Percentiles rank a stretch among this genome's conserved stretches.
phyloP scores from a whole-genome alignment of 2,329 filamentous ascomycete genomes.

The Trichoderma gracile region DNA sequence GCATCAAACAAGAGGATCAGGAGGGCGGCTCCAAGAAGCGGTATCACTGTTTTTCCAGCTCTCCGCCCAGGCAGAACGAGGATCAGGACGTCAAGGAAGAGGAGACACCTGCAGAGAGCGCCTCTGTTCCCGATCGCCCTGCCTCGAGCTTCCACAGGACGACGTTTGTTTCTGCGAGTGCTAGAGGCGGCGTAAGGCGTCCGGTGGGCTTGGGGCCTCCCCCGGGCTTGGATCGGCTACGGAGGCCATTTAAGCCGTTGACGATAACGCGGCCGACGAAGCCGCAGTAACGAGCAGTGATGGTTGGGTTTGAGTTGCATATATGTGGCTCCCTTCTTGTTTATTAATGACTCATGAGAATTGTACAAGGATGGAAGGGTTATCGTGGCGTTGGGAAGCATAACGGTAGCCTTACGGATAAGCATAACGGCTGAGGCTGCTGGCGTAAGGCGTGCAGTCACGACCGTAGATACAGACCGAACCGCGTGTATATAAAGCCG shows the following conservation, averaged over 20 bases:
- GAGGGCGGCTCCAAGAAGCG: slow-evolving; percentile 40
- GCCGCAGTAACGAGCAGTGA: slow-evolving; percentile 15
- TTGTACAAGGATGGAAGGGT: not conserved
- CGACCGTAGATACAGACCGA: not conserved
- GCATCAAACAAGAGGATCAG: slow-evolving; percentile 31
- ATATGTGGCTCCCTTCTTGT: too few relatives aligned
- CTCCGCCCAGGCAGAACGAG: slow-evolving; percentile 44
- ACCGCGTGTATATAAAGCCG: slow-evolving; percentile 2
- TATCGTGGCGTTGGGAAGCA: slow-evolving; percentile 5
- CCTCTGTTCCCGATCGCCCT: slow-evolving; percentile 37
- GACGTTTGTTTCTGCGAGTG: slow-evolving; percentile 46
- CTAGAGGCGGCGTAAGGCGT: slow-evolving; percentile 44
- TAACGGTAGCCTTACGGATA: slow-evolving; percentile 29
- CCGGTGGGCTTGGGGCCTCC: slow-evolving; percentile 49
- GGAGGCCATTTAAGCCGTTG: slow-evolving; percentile 59
- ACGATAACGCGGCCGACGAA: slow-evolving; percentile 50
- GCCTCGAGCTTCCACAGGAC: slow-evolving; percentile 54
- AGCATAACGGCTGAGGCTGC: slow-evolving; percentile 31
- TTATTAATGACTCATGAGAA: not conserved
- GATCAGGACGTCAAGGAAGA: slow-evolving; percentile 31
- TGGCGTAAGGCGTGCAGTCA: slow-evolving; percentile 3
- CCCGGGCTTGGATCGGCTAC: slow-evolving; percentile 52
- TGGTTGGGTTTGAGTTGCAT: too few relatives aligned
- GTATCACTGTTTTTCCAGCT: slow-evolving; percentile 62
- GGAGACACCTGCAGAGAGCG: slow-evolving; percentile 27